Evolutionary conservation across 495 filamentous ascomycete genomes (phyloP), one percentile per base, ranked within the genome.

Genomic region (Penicillium roqueforti): DNA sequence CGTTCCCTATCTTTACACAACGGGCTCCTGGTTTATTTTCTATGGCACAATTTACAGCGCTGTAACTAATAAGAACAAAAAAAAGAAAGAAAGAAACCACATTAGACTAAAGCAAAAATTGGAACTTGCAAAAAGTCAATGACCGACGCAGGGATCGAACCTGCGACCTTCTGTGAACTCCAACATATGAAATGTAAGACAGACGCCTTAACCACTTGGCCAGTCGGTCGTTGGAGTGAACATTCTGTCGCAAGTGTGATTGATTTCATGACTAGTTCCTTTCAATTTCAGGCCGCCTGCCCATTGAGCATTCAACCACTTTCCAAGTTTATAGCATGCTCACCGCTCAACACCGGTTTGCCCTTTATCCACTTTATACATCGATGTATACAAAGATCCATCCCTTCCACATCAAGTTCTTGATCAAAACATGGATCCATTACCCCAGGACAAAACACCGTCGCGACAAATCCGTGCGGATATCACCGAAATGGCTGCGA

Each of bases 171-270:
- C 46, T 37, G 46, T 48, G 46, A 45, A 45, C 42, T 37, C 34
- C 32, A 48, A 48, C 31, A 45, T 45, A 28, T 45, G n/a, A 18
- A 45, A 48, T 48, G 46, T 48, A 48, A 48, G 46, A 48, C 46
- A 37, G 46, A 48, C 46, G 46, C 46, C 46, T 48, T 48, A 48
- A 48, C 46, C 46, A 48, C 46, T 48, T 48, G 46, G 46, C 46
- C 46, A 48, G 46, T 48, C 46, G 46, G 26, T 48, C 46, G 4
- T 45, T 28, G 42, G 23, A 7, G 9, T 43, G 41, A 23, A 13
- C n/a, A n/a, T n/a, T n/a, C n/a, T n/a, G n/a, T n/a, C n/a, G n/a
- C n/a, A n/a, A n/a, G n/a, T n/a, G n/a, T n/a, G n/a, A n/a, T n/a
- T n/a, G n/a, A n/a, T n/a, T n/a, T n/a, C n/a, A n/a, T n/a, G n/a